Conservation (phyloP, 129 eudicot genomes). For the Helianthus annuus region HanXRQr2.0-SUNRISE NC_035442.2:96549949-96550448, state of each 20-base stretch:
- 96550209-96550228: constrained; percentile 60
- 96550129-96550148: constrained; percentile 48
- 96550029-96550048: neutral
- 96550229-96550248: constrained; percentile 79
- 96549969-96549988: too few relatives aligned
- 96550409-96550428: neutral
- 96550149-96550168: constrained; percentile 83
- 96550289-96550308: constrained; percentile 82
- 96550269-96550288: constrained; percentile 81
- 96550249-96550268: constrained; percentile 92
- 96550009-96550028: too few relatives aligned
- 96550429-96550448: neutral
- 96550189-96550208: constrained; percentile 72
- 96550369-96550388: constrained; percentile 74
- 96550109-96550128: neutral
- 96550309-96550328: constrained; percentile 81
- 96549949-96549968: too few relatives aligned
- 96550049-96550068: constrained; percentile 6
- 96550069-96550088: constrained; percentile 11
- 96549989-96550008: too few relatives aligned
- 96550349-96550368: constrained; percentile 60
- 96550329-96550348: constrained; percentile 76
- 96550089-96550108: neutral
- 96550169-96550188: constrained; percentile 61
- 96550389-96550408: neutral